Evolutionary conservation across 2,329 filamentous ascomycete species (phyloP).

Genomic region (Hypomyces perniciosus): DNA sequence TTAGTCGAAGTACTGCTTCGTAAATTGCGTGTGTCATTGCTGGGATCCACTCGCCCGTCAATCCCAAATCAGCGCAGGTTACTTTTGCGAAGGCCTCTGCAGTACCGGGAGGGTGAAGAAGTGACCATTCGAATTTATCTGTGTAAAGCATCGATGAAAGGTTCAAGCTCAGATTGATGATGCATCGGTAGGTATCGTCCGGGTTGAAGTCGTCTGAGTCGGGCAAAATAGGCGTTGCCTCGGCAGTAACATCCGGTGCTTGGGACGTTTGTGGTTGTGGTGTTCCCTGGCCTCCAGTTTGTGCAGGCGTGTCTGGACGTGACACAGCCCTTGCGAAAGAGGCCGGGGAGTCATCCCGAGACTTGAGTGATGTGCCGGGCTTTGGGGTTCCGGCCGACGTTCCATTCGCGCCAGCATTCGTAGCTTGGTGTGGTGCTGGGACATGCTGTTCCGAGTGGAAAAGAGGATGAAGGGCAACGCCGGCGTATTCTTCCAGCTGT

Average conservation of each 20-base stretch:
- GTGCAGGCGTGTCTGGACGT: constrained; percentile 52
- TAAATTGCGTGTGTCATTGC: constrained; percentile 96
- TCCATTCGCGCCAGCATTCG: constrained; percentile 14
- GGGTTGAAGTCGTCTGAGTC: constrained; percentile 75
- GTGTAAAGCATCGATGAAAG: constrained; percentile 87
- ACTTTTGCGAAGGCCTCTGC: constrained; percentile 88
- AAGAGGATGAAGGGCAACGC: constrained; percentile 85
- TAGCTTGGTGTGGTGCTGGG: constrained; percentile 16
- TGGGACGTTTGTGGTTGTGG: constrained; percentile 35
- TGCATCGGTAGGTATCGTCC: constrained; percentile 90
- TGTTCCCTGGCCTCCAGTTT: constrained; percentile 44
- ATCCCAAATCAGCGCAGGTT: constrained; percentile 85
- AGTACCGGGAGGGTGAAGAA: constrained; percentile 84
- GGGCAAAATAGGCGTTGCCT: constrained; percentile 53
- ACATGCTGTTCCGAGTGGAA: constrained; percentile 59
- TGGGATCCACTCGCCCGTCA: constrained; percentile 88
- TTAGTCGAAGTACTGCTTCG: constrained; percentile 83
- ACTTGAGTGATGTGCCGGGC: constrained; percentile 26
- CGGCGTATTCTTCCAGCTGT: constrained; percentile 92
- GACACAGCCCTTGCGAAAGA: constrained; percentile 32
- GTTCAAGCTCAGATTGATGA: constrained; percentile 86
- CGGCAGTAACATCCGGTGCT: constrained; percentile 57
- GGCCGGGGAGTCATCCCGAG: constrained; percentile 34
- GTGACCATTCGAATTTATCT: constrained; percentile 96
- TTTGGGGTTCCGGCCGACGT: constrained; percentile 24